Evolutionary conservation across 2,329 filamentous ascomycete species (phyloP).

Genomic region (Alternaria brassicicola): DNA sequence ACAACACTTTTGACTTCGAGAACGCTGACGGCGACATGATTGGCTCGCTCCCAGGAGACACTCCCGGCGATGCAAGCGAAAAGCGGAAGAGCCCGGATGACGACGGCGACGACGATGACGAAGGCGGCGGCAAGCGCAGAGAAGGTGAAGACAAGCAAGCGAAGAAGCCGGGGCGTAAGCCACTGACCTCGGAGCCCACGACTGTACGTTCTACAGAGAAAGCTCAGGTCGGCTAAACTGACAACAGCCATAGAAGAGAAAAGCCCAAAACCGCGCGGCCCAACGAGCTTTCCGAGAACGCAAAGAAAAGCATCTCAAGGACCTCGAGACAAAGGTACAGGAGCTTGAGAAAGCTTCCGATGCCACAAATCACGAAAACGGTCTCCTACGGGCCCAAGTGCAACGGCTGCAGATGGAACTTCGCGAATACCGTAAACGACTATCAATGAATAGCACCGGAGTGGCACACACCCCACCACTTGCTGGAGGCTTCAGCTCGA

Average conservation of each 20-base stretch:
- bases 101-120: slow-evolving; percentile 66
- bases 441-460: slow-evolving; percentile 66
- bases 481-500: slow-evolving; percentile 52
- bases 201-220: slow-evolving; percentile 70
- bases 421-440: slow-evolving; percentile 85
- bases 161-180: slow-evolving; percentile 97
- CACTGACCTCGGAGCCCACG: slow-evolving; percentile 91
- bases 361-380: slow-evolving; percentile 83
- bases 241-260: slow-evolving; percentile 72
- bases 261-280: slow-evolving; percentile 73
- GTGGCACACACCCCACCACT: slow-evolving; percentile 56
- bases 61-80: slow-evolving; percentile 56
- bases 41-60: slow-evolving; percentile 70
- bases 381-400: slow-evolving; percentile 80
- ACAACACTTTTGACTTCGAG: slow-evolving; percentile 78
- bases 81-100: slow-evolving; percentile 77
- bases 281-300: slow-evolving; percentile 67
- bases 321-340: slow-evolving; percentile 71
- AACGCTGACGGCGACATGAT: slow-evolving; percentile 71
- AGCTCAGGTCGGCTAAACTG: slow-evolving; percentile 23
- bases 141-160: slow-evolving; percentile 84
- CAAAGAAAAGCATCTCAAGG: slow-evolving; percentile 69
- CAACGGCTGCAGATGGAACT: slow-evolving; percentile 86
- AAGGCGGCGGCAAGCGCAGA: slow-evolving; percentile 74
- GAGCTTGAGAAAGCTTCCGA: slow-evolving; percentile 81